A percentile compares a stretch with the other conserved stretches of the same genome.
These are phyloP conservation scores for Venturia nashicola DNA, from an alignment of 2,329 filamentous ascomycete genomes.

Conservation along the genomic window DNA sequence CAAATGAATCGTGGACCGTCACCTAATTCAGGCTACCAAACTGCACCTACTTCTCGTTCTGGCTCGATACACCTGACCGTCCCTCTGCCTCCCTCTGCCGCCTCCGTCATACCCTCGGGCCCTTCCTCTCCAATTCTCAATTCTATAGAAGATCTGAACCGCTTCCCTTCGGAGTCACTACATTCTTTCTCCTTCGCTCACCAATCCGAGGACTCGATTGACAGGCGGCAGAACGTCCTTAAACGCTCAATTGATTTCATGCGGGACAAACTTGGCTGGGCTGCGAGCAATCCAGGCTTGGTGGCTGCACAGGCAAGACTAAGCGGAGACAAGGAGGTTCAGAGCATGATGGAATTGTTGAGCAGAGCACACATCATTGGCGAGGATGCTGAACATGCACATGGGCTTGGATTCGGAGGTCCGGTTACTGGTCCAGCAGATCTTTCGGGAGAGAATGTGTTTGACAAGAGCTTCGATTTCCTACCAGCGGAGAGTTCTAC, in stretches of 20 bases:
- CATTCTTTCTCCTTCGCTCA: constrained; percentile 98
- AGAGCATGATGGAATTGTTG: constrained; percentile 82
- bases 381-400: constrained; percentile 46
- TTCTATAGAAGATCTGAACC: constrained; percentile 76
- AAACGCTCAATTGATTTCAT: constrained; percentile 95
- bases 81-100: constrained; percentile 39
- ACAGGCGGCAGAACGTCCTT: constrained; percentile 83
- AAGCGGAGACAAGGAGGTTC: constrained; percentile 72
- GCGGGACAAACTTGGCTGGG: constrained; percentile 80
- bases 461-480: constrained; percentile 64
- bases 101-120: constrained; percentile 33
- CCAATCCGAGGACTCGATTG: constrained; percentile 82
- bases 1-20: constrained; percentile 26
- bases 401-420: constrained; percentile 38
- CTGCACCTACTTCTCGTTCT: constrained; percentile 44
- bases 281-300: constrained; percentile 60
- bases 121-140: constrained; percentile 54
- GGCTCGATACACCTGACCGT: constrained; percentile 59
- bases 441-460: constrained; percentile 63
- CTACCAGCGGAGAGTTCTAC: constrained; percentile 34
- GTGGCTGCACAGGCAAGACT: constrained; percentile 73
- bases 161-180: constrained; percentile 89
- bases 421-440: constrained; percentile 73
- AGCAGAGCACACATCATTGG: constrained; percentile 70
- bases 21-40: constrained; percentile 32